Conservation (phyloP, 768 basidiomycete genomes). For the Tulasnella sp. region DNA sequence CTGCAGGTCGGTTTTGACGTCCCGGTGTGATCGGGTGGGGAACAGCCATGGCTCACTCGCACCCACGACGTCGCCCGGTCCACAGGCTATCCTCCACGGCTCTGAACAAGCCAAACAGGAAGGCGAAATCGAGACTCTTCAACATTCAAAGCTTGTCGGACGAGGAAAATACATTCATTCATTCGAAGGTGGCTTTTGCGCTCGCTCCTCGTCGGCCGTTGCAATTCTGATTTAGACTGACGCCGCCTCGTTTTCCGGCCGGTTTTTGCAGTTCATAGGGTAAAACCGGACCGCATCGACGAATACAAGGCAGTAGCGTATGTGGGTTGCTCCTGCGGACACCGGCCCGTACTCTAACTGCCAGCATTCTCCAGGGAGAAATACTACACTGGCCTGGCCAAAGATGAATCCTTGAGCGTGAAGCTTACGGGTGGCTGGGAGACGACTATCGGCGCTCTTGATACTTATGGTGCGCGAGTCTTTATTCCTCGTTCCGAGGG, state of each 20-base stretch:
- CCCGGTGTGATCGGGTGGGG: not conserved
- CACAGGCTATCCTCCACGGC: constrained; percentile 83
- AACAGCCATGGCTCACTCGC: not conserved
- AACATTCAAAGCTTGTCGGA: constrained; percentile 84
- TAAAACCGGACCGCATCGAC: constrained; percentile 70
- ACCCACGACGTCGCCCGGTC: not conserved
- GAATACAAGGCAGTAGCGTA: constrained; percentile 88
- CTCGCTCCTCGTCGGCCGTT: not conserved
- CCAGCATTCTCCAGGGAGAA: constrained; percentile 46
- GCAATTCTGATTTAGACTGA: not conserved
- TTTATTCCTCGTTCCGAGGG: not conserved
- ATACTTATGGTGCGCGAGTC: constrained; percentile 60
- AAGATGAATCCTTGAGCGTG: constrained; percentile 63
- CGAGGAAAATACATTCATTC: constrained; percentile 92
- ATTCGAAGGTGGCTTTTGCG: constrained; percentile 59
- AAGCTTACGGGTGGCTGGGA: constrained; percentile 95
- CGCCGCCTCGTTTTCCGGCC: constrained; percentile 20
- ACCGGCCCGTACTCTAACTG: not conserved
- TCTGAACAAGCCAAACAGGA: constrained; percentile 81
- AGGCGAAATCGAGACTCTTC: constrained; percentile 63
- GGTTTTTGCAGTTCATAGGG: constrained; percentile 61
- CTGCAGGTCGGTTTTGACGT: constrained; percentile 3
- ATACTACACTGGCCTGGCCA: constrained; percentile 75
- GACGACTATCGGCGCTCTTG: constrained; percentile 79
- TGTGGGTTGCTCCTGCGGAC: constrained; percentile 29